Base-by-base conservation (phyloP, 768 basidiomycete genomes). In the Baorangia bicolor region DNA sequence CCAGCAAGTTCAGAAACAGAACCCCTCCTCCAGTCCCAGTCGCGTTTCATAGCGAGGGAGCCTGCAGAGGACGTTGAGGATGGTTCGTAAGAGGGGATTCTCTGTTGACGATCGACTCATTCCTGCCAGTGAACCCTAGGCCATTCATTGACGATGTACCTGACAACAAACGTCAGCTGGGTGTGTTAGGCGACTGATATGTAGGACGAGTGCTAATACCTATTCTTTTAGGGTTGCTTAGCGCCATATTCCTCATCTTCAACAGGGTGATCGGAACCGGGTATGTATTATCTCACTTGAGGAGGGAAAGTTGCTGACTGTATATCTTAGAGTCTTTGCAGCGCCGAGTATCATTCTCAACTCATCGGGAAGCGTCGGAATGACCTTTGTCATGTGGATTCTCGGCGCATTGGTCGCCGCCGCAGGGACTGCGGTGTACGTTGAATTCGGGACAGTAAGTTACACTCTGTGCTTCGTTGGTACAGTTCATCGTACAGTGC, bases 191-290 rank as follows among this genome's bases (percentile, higher is more conserved):
- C 7, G 21, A 33, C 35, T 62, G 53, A 16, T 41, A 49, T 37
- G 40, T 34, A 49, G 48, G 25, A 30, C 25, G 3, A 11, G 34
- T 11, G 20, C 30, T 47, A 3, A 63, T 40, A 12, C 1, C 1
- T 2, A 14, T 53, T 31, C 40, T 55, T 23, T 20, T 28, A 67
- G 65, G 66, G 12, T 39, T 68, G 20, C 47, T 79, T 42, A 86
- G 83, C 55, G 81, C 85, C 4, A 69, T 82, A 3, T 85, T 81
- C 59, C 79, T 90, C 40, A 84, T 90, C 35, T 88, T 89, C 74
- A 90, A 90, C 64, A 80, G 84, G 28, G 78, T 88, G n/a, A 85
- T 89, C 30, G 87, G 88, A 20, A 83, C 86, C 20, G 87, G 88
- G 88, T 85, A 54, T 30, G 73, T 41, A n/a, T 30, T n/a, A 18